phyloP scores from a whole-genome alignment of 768 basidiomycete species.

The Lentinus tigrinus region DNA sequence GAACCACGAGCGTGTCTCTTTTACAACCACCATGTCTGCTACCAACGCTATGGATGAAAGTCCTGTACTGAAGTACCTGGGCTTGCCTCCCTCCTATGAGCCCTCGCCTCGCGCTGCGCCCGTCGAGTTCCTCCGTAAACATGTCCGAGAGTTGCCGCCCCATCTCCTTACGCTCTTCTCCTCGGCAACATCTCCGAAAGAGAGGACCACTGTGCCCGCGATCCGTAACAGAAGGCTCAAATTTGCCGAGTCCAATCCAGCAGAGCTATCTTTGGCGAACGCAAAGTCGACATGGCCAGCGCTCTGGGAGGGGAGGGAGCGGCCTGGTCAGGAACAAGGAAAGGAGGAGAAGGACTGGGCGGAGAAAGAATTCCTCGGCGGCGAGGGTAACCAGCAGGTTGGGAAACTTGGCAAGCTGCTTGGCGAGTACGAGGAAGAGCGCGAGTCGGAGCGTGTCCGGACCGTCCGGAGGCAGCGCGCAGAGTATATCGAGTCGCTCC shows the following conservation, averaged over 20 bases:
- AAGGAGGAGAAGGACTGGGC: conserved; percentile 74
- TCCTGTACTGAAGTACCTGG: conserved; percentile 48
- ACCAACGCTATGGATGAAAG: not conserved
- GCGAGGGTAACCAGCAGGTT: conserved; percentile 51
- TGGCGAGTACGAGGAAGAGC: conserved; percentile 74
- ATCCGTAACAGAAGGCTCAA: conserved; percentile 75
- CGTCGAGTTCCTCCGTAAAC: conserved; percentile 58
- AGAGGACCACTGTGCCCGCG: conserved; percentile 58
- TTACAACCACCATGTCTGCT: not conserved
- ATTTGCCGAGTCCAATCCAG: conserved; percentile 55
- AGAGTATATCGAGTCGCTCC: conserved; percentile 47
- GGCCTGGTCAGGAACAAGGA: conserved; percentile 49
- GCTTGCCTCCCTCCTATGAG: conserved; percentile 53
- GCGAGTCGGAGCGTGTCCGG: conserved; percentile 63
- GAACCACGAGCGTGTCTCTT: too few relatives aligned
- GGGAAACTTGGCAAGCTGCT: conserved; percentile 69
- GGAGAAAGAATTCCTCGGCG: conserved; percentile 56
- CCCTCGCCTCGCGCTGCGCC: conserved; percentile 62
- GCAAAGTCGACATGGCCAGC: conserved; percentile 64
- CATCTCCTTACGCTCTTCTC: conserved; percentile 51
- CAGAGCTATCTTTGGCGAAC: conserved; percentile 49
- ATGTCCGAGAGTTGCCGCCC: conserved; percentile 66
- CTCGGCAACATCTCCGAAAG: conserved; percentile 49
- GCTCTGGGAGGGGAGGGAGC: conserved; percentile 61
- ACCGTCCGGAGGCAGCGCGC: conserved; percentile 41